These are phyloP conservation scores for Dioscorea cayenensis DNA, from an alignment of 116 monocot genomes.

Conservation along the genomic window DNA sequence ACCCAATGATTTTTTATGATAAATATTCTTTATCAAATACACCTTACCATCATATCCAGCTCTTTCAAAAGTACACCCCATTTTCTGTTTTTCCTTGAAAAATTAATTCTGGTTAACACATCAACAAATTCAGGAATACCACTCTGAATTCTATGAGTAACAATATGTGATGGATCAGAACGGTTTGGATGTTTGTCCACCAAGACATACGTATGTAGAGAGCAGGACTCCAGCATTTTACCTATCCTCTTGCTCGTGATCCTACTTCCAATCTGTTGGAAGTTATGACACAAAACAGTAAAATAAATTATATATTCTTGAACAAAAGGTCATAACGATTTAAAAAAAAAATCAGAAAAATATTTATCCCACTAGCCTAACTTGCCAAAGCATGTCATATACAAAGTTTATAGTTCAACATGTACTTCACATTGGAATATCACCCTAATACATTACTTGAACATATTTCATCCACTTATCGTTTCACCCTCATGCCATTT, in stretches of 20 bases:
- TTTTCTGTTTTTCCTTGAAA: constrained; percentile 31
- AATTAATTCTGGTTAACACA: constrained; percentile 27
- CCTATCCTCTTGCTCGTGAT: constrained; percentile 77
- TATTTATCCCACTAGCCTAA: too few species aligned
- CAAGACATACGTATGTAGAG: constrained; percentile 59
- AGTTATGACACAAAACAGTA: background rate
- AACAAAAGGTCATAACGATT: background rate
- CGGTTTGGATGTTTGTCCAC: constrained; percentile 79
- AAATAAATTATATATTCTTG: background rate
- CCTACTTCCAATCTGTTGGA: constrained; percentile 80
- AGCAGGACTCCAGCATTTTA: constrained; percentile 57
- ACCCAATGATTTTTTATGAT: background rate
- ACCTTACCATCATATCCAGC: constrained; percentile 56
- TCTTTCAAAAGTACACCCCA: constrained; percentile 50
- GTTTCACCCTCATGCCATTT: background rate
- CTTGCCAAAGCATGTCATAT: too few species aligned
- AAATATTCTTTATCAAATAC: background rate
- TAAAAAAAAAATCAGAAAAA: too few species aligned
- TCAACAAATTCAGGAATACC: constrained; percentile 54
- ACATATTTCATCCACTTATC: too few species aligned
- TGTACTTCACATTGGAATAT: too few species aligned
- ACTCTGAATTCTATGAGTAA: constrained; percentile 78
- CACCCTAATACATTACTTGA: too few species aligned
- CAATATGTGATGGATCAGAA: constrained; percentile 92
- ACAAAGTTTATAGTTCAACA: too few species aligned